Evolutionary conservation across 805 yeast species (phyloP), one percentile per base, ranked within the genome.

Genomic region (Metschnikowia cubensis): DNA sequence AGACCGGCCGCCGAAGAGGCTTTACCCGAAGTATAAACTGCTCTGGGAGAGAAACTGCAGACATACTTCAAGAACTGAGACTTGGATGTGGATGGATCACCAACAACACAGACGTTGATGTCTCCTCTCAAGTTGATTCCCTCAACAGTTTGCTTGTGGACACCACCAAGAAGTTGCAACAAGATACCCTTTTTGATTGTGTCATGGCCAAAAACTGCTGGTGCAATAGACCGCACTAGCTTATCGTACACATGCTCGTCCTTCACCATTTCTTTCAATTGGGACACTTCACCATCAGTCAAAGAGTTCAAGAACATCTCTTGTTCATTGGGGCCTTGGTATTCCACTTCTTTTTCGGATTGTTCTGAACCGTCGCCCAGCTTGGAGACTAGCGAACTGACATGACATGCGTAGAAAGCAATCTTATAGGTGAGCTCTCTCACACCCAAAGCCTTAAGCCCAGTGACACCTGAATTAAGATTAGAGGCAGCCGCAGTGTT

Each of bases 1-100:
- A 92, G 77, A 76, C 99, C 99, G 7, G 99, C 99, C 4, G 99
- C 99, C 2, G 98, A 84, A 0, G 97, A 91, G 0, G 99, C 98
- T 66, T 92, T 92, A 69, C 99, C 99, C 0, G 98, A 91, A 0
- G 99, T 94, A 63, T 94, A 92, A 33, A 92, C 91, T 2, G 98
- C 88, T 61, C 99, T 80, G 31, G 98, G 98, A 17, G 95, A 81
- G 66, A 92, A 89, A 1, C 87, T 82, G 59, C 90, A 85, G 13
- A 94, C 96, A 67, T 94, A 94, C 68, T 94, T 94, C 65, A 92
- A 75, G 64, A 92, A 92, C 68, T 92, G 99, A 0, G 97, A 91
- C 68, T 92, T 92, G 33, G 98, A 89, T 10, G 98, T 92, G 1
- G 97, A 90, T 3, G 99, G 99, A 67, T 92, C 99, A 44, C 99